Evolutionary conservation across 1,284 basidiomycete genomes (phyloP), one percentile per base, ranked within the genome.

Genomic region (Cutaneotrichosporon dermatis): DNA sequence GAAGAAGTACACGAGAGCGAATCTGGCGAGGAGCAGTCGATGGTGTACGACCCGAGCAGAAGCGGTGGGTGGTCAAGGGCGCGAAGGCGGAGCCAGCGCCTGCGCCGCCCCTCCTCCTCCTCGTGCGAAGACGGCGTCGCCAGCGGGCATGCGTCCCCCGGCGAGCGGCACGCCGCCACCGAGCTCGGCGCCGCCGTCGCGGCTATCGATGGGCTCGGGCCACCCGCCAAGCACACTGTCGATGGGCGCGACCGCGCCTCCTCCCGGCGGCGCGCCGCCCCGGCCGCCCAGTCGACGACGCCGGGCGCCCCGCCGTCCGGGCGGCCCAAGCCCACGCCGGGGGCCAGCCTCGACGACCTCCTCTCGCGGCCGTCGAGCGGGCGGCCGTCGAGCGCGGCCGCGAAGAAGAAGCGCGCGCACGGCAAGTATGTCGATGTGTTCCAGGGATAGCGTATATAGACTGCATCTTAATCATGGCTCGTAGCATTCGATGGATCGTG

Each of bases 31-130:
- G 87, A 95, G 72, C 91, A 84, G 37, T 83, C 86, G 49, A 95
- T 99, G 80, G 90, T 92, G 68, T 99, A 90, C 75, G 96, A 99
- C 77, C 87, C 69, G 92, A 97, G 25, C 83, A 89, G 63, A 96
- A 96, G 78, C 85, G 88, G 63, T 99, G 96, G 96, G 88, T 99
- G 16, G 94, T 97, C 77, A 94, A 90, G 79, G 93, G 89, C 79
- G 91, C 90, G 37, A 66, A 74, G 82, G 82, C 80, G 60, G 84
- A 82, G 36, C 72, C 78, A 3, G 83, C 83, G 51, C 79, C 83
- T 63, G 73, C 80, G 7, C 45, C 1, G 76, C 82, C 40, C 74
- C 86, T 1, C 76, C 80, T 3, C 89, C 89, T 6, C 83, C 87
- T 4, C 82, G 90, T 43, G 84, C 89, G 2, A 86, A 88, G 70